These are phyloP conservation scores for Amylocarpus encephaloides DNA, from an alignment of 2,329 filamentous ascomycete genomes.

Conservation along the genomic window DNA sequence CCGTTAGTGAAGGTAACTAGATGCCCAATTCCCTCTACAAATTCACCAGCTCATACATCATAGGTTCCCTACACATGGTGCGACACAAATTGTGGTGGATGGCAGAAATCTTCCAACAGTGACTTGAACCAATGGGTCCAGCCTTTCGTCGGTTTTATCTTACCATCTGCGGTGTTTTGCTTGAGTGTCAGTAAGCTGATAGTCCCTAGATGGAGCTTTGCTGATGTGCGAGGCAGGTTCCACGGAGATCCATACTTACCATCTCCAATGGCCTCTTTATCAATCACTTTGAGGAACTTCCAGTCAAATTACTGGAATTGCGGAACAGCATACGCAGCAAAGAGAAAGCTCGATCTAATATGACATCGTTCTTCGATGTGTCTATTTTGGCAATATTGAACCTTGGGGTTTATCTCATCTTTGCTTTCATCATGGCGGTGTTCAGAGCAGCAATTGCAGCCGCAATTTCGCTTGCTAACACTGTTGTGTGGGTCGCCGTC, in stretches of 20 bases:
- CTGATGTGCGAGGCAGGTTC: background rate
- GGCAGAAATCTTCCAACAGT: slow-evolving; percentile 5
- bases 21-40: no score
- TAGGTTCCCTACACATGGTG: slow-evolving; percentile 9
- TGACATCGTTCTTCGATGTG: background rate
- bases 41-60: no score
- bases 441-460: slow-evolving; percentile 5
- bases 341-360: background rate
- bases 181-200: slow-evolving; percentile 5
- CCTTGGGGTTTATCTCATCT: background rate
- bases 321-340: background rate
- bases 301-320: background rate
- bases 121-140: slow-evolving; percentile 12
- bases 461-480: slow-evolving; percentile 6
- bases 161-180: slow-evolving; percentile 13
- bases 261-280: slow-evolving; percentile 1
- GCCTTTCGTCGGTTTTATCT: slow-evolving; percentile 14
- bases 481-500: slow-evolving; percentile 10
- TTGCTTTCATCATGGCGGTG: background rate
- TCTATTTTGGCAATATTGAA: background rate
- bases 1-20: background rate
- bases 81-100: slow-evolving; percentile 11
- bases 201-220: no score
- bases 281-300: slow-evolving; percentile 5
- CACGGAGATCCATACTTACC: slow-evolving; percentile 2